A percentile compares a stretch with the other conserved stretches of the same genome.
Conservation (phyloP, 306 rosid genomes). For the Datisca glomerata region DNA sequence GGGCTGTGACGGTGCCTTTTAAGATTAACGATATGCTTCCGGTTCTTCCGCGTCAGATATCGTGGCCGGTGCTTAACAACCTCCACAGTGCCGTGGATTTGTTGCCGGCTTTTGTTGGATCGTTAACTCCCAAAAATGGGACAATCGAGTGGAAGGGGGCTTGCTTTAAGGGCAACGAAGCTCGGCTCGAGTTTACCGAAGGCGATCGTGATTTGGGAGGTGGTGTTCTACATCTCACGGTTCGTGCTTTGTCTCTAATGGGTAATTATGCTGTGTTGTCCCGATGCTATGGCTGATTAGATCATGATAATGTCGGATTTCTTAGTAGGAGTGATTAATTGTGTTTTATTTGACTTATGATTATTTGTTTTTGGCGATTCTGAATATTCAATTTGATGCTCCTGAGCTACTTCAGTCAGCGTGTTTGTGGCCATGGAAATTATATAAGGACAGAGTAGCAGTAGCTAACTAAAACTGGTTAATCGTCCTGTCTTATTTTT, state of each 20-base stretch:
- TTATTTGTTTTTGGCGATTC: not conserved
- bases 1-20: constrained; percentile 59
- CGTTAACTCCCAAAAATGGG: constrained; percentile 55
- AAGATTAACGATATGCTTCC: constrained; percentile 72
- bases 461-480: not conserved
- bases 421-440: not conserved
- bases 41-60: constrained; percentile 63
- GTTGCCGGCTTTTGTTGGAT: constrained; percentile 76
- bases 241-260: constrained; percentile 5
- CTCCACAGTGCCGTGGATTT: constrained; percentile 86
- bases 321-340: not conserved
- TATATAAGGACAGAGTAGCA: not conserved
- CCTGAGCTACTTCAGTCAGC: not conserved
- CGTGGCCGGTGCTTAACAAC: constrained; percentile 92
- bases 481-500: not conserved
- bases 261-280: not conserved
- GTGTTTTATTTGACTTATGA: not conserved
- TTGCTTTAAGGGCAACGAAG: constrained; percentile 68
- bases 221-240: constrained; percentile 79
- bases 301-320: not conserved
- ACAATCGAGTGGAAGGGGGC: constrained; percentile 74
- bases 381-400: not conserved
- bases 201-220: constrained; percentile 56
- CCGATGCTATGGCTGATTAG: not conserved
- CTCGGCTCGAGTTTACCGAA: constrained; percentile 42